Base-by-base conservation (phyloP, 805 yeast genomes). In the Kodamaea kaohsiungensis region DNA sequence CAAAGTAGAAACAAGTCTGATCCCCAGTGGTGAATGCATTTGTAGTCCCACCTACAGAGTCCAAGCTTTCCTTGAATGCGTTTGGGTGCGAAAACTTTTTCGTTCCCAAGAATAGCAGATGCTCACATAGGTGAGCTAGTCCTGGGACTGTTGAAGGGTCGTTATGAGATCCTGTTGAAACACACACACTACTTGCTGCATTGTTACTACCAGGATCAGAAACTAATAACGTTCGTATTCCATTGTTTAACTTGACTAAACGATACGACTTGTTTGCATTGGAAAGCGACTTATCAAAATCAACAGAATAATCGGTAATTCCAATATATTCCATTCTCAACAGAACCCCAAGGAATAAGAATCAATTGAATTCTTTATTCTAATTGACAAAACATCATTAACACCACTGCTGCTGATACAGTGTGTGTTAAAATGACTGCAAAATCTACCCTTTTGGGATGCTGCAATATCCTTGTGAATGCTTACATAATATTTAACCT, bases 101-200 rank as follows among this genome's bases (percentile, higher is more conserved):
- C 0, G 88, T 81, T 2, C 87, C 88, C 53, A 62, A 58, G 58
- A 65, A 73, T 22, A 66, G 52, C 78, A 88, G 76, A 66, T 91
- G 97, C 64, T 91, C 97, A 61, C 96, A 87, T 54, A 90, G 79
- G 72, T 93, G 99, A 0, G 98, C 98, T 38, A 93, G 65, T 0
- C 99, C 99, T 0, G 84, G 84, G 1, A 87, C 60, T 3, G 77
- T 78, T 5, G 71, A 74, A 0, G 96, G 93, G 59, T 93, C 98
- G 47, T 85, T 77, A 62, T 85, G 86, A 1, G 96, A 85, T 7
- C 99, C 99, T 0, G 89, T 76, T 2, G 86, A 86, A 1, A 91
- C 90, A 39, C 89, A 82, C 6, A 93, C 62, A 0, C 96, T 84
- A 16, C 89, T 86, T 0, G 95, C 80, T 2, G 88, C 86, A 12